These are phyloP conservation scores for Dipodascopsis uninucleata DNA, from an alignment of 805 yeast genomes.

Conservation along the genomic window DNA sequence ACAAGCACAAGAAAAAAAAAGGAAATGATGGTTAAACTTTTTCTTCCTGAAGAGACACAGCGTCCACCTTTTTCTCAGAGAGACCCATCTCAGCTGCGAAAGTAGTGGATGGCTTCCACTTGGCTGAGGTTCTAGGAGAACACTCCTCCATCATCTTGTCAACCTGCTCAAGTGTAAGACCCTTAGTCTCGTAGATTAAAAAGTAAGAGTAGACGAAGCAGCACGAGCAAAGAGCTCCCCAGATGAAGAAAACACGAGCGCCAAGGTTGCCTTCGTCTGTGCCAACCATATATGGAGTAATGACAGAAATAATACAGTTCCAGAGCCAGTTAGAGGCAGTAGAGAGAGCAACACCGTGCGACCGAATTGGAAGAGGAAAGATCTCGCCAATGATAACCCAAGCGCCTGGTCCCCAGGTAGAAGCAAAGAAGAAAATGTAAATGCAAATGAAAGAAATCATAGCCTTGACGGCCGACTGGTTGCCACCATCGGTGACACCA, in stretches of 20 bases:
- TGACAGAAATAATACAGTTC: conserved; percentile 67
- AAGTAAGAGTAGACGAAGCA: conserved; percentile 48
- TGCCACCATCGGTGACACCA: conserved; percentile 47
- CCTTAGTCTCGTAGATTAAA: conserved; percentile 70
- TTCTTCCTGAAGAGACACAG: too few species aligned
- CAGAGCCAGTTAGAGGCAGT: conserved; percentile 78
- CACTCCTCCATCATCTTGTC: conserved; percentile 48
- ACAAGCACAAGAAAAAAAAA: too few species aligned
- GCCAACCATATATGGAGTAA: conserved; percentile 67
- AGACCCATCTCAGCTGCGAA: conserved; percentile 14
- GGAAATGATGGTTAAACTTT: too few species aligned
- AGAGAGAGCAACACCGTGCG: conserved; percentile 64
- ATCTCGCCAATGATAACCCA: conserved; percentile 63
- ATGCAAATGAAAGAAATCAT: conserved; percentile 55
- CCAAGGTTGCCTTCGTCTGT: conserved; percentile 61
- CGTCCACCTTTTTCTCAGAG: conserved; percentile 3
- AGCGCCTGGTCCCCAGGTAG: conserved; percentile 59
- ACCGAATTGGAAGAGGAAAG: conserved; percentile 69
- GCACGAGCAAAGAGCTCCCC: conserved; percentile 53
- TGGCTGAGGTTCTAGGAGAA: conserved; percentile 6
- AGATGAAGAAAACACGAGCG: conserved; percentile 64
- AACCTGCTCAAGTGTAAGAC: conserved; percentile 73
- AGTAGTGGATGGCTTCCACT: conserved; percentile 14
- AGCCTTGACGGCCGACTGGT: conserved; percentile 40
- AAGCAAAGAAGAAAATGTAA: conserved; percentile 50